Base-by-base conservation (phyloP, 495 filamentous ascomycete genomes). In the Beverwykella pulmonaria region DNA sequence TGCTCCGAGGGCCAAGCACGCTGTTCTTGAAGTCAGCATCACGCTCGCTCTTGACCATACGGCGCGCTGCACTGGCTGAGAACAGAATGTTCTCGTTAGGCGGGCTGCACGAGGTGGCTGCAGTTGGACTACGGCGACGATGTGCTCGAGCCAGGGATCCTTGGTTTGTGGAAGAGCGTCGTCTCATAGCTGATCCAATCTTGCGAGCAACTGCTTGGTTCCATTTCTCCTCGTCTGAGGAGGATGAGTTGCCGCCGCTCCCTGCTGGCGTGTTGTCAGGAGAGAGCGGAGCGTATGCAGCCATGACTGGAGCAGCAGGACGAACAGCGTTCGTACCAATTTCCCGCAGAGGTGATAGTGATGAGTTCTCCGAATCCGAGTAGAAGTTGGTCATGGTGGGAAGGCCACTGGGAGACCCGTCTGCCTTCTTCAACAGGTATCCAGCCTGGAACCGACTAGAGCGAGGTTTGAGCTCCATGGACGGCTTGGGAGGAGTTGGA, bases 371-470 rank as follows among this genome's bases (percentile, higher is more conserved):
- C 41, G 83, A 85, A 63, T 86, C 83, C 9, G 83, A 84, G 2
- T 86, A 83, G 61, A 83, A 84, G 34, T 61, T 19, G 10, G 54
- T 54, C 14, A 72, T 60, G 9, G 68, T 70, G 7, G 73, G 70
- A 2, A 69, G 72, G 12, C 64, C 54, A n/a, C 39, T 14, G 55
- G 75, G 72, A 22, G 90, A 91, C 61, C 84, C 86, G 60, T 83
- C 79, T 1, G 76, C 68, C 67, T 83, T 87, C 80, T 96, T 96
- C 20, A 90, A 87, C 56, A 98, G 80, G 75, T 96, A 97, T 26
- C 94, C 94, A 32, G 92, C 82, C 73, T 96, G 90, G 81, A 98
- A 97, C 34, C 94, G 84, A 76, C 86, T 92, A 74, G 80, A 32
- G 64, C 76, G 79, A 44, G 80, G 66, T 61, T 82, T 76, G 61